These are phyloP conservation scores for Helenozyma baotianmanensis DNA, from an alignment of 805 yeast genomes.

Conservation along the genomic window DNA sequence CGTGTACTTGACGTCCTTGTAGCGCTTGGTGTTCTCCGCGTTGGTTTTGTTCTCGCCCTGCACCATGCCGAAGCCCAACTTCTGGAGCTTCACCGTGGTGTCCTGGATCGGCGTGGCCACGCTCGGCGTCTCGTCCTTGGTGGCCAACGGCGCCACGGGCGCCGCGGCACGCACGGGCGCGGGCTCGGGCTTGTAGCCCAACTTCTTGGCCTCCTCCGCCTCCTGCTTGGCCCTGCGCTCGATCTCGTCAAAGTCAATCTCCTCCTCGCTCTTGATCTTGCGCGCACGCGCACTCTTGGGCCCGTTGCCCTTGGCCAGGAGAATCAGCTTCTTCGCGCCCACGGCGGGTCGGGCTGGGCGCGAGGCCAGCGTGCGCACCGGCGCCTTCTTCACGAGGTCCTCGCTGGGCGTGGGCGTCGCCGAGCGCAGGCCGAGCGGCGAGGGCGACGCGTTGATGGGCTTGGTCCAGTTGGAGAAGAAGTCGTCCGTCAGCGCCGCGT, in stretches of 20 bases:
- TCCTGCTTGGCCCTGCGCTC: slow-evolving; percentile 81
- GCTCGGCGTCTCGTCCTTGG: not conserved
- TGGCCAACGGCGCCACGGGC: not conserved
- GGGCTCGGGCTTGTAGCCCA: slow-evolving; percentile 46
- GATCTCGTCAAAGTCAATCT: slow-evolving; percentile 54
- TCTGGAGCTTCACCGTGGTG: slow-evolving; percentile 69
- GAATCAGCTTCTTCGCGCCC: slow-evolving; percentile 27
- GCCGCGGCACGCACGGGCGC: slow-evolving; percentile 2
- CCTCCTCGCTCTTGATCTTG: slow-evolving; percentile 46
- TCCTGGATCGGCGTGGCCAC: slow-evolving; percentile 34
- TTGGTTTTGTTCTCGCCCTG: slow-evolving; percentile 52
- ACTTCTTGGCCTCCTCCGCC: slow-evolving; percentile 58
- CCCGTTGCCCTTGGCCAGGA: slow-evolving; percentile 49
- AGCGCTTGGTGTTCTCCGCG: slow-evolving; percentile 36
- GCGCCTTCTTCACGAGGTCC: slow-evolving; percentile 17
- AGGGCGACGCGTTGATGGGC: slow-evolving; percentile 53
- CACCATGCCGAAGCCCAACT: slow-evolving; percentile 87
- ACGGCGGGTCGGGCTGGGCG: slow-evolving; percentile 23
- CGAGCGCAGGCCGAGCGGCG: slow-evolving; percentile 45
- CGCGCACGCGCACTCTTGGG: slow-evolving; percentile 56
- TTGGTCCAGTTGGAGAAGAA: slow-evolving; percentile 91
- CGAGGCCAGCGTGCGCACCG: slow-evolving; percentile 22
- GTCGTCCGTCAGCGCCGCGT: slow-evolving; percentile 60
- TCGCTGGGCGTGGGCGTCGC: slow-evolving; percentile 40
- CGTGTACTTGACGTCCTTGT: slow-evolving; percentile 58